Evolutionary conservation across 2,329 filamentous ascomycete genomes (phyloP), one percentile per base, ranked within the genome.

Genomic region (Whalleya microplaca): DNA sequence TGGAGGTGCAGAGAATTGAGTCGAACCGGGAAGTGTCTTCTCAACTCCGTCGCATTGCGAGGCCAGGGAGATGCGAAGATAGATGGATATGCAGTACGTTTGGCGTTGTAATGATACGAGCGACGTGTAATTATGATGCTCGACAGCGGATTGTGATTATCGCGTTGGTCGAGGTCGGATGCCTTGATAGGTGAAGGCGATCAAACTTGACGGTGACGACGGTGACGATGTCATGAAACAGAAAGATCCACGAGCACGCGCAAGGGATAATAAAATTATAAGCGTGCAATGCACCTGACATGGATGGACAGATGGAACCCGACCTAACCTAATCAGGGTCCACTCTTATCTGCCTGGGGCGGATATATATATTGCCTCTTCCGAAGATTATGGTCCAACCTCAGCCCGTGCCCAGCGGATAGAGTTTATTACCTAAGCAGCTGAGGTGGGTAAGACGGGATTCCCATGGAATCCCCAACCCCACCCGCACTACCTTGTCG

Each of bases 11-110:
- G 64, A 66, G 66, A 70, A 69, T 70, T 70, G 69, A 68, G 65
- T 59, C 70, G 70, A 72, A 72, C 69, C 70, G 67, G 70, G 63
- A 72, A 69, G 61, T 62, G 62, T 66, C 58, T 71, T 61, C 55
- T 69, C 61, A 67, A 61, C 64, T 63, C 60, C 53, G 59, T 62
- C 63, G 62, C 67, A 70, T 69, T 52, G 65, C 58, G 63, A 54
- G 57, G 65, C 51, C 55, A 51, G 49, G 14, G 20, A 53, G 32
- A 45, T 52, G 58, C 48, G 50, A 58, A 41, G 43, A 51, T 42
- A 44, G 40, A 41, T 21, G 23, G 37, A 37, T 37, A 14, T 12
- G 32, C 32, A 37, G 32, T 7, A 37, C 43, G 41, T 20, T 12
- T 40, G 5, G 41, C 27, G 43, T 21, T 45, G 29, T 41, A 16